A percentile compares a stretch with the other conserved stretches of the same genome.
Conservation (phyloP, 1,139 yeast genomes). For the Insectozyma bohioensis region DNA sequence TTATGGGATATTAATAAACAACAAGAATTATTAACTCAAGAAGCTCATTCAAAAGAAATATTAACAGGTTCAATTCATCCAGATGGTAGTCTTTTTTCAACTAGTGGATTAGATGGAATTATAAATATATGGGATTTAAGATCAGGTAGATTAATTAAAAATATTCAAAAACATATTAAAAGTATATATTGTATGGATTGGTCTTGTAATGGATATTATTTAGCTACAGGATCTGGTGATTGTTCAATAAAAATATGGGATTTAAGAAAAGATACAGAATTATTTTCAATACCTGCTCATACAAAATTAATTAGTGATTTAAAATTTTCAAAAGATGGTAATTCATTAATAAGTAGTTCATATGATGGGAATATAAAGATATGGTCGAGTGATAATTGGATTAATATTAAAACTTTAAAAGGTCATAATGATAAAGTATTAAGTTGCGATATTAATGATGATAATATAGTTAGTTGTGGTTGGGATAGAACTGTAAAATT, state of each 20-base stretch:
- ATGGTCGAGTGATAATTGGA: conserved; percentile 79
- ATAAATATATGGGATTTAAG: conserved; percentile 85
- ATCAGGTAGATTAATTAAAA: conserved; percentile 65
- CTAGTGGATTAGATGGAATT: conserved; percentile 80
- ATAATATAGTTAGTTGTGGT: conserved; percentile 64
- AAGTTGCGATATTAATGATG: conserved; percentile 58
- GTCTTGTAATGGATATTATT: conserved; percentile 71
- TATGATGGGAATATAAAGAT: conserved; percentile 67
- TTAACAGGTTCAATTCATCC: conserved; percentile 63
- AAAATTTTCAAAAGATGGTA: conserved; percentile 49
- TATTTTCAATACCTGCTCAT: conserved; percentile 72
- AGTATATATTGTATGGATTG: conserved; percentile 75
- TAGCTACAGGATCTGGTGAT: conserved; percentile 87
- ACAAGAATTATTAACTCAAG: conserved; percentile 51
- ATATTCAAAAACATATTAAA: conserved; percentile 65
- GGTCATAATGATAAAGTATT: conserved; percentile 75
- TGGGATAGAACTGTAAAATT: conserved; percentile 80
- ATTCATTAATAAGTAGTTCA: conserved; percentile 58
- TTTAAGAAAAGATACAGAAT: conserved; percentile 49
- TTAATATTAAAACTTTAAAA: conserved; percentile 48
- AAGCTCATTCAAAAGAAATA: conserved; percentile 82
- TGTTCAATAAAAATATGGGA: conserved; percentile 86
- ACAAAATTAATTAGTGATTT: conserved; percentile 70
- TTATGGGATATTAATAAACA: conserved; percentile 68
- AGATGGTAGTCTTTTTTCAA: conserved; percentile 75